Evolutionary conservation across 441 rosid genomes (phyloP).

Genomic region (Populus hybrid): DNA sequence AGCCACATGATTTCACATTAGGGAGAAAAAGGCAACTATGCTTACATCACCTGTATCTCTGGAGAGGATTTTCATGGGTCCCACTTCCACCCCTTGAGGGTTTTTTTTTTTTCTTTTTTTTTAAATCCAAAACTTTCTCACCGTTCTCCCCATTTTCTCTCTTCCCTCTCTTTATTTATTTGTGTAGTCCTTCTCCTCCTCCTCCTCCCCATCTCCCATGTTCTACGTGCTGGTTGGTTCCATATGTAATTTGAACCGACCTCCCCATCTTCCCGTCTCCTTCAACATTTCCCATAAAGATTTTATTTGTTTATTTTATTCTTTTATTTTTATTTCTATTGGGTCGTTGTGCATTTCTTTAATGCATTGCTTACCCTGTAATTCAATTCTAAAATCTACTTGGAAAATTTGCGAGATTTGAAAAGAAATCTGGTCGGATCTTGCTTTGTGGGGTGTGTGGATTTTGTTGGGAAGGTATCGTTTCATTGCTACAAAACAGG

Average conservation of each 20-base stretch:
- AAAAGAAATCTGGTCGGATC: slow-evolving; percentile 48
- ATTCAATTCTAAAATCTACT: slow-evolving; percentile 40
- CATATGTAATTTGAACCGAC: slow-evolving; percentile 15
- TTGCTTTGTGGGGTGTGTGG: slow-evolving; percentile 41
- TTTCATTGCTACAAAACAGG: slow-evolving; percentile 15
- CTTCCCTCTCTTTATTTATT: background rate
- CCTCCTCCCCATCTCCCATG: background rate
- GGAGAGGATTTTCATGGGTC: slow-evolving; percentile 13
- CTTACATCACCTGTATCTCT: slow-evolving; percentile 46
- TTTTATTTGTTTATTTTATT: slow-evolving; percentile 12
- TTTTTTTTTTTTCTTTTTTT: background rate
- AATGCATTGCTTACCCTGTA: slow-evolving; percentile 43
- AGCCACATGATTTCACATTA: slow-evolving; percentile 45
- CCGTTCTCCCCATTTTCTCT: too few relatives aligned
- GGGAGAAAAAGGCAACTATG: slow-evolving; percentile 29
- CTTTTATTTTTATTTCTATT: too few relatives aligned
- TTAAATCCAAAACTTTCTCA: background rate
- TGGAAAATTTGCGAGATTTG: slow-evolving; percentile 39
- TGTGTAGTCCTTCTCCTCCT: background rate
- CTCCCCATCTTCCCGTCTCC: slow-evolving; percentile 27
- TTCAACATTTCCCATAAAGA: slow-evolving; percentile 27
- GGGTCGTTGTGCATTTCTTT: background rate
- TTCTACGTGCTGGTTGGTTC: background rate
- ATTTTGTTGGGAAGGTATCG: slow-evolving; percentile 30
- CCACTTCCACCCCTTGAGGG: slow-evolving; percentile 12